These are phyloP conservation scores for Citrus mangshanensis DNA, from an alignment of 345 rosid genomes.

Conservation along the genomic window DNA sequence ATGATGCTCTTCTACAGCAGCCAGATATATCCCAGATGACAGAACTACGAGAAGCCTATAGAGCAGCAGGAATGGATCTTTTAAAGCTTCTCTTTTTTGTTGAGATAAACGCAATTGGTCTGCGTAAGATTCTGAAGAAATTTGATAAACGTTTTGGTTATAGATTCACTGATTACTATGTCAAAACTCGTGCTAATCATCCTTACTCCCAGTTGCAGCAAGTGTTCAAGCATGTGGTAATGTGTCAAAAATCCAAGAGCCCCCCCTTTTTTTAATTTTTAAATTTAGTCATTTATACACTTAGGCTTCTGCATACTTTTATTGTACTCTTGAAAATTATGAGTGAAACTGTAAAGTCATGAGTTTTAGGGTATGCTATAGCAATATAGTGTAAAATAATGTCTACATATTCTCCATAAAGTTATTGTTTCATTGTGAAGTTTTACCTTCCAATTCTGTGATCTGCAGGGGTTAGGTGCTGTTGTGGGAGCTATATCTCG, in stretches of 20 bases:
- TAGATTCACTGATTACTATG: conserved; percentile 87
- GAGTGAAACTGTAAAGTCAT: neutral
- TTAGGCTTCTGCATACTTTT: neutral
- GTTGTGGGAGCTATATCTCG: conserved; percentile 98
- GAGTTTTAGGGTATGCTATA: neutral
- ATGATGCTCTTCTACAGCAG: conserved; percentile 60
- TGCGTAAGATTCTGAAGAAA: conserved; percentile 94
- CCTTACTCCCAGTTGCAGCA: conserved; percentile 99
- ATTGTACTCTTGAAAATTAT: conserved; percentile 5
- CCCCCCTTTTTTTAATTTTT: neutral
- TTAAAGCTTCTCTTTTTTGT: conserved; percentile 77
- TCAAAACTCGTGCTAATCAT: conserved; percentile 95
- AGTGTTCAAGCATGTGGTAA: conserved; percentile 99
- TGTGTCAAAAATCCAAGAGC: conserved; percentile 9
- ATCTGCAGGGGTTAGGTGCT: conserved; percentile 87
- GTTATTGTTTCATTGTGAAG: conserved; percentile 3
- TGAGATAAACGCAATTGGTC: conserved; percentile 89
- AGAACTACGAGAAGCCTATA: conserved; percentile 72
- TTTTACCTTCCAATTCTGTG: conserved; percentile 9
- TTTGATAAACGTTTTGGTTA: conserved; percentile 95
- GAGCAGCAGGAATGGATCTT: conserved; percentile 73
- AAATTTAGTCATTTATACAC: neutral
- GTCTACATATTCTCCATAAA: neutral
- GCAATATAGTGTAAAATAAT: neutral
- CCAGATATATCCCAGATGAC: conserved; percentile 62